Conservation (phyloP, 2,329 filamentous ascomycete genomes). For the Aureobasidium sp. region DNA sequence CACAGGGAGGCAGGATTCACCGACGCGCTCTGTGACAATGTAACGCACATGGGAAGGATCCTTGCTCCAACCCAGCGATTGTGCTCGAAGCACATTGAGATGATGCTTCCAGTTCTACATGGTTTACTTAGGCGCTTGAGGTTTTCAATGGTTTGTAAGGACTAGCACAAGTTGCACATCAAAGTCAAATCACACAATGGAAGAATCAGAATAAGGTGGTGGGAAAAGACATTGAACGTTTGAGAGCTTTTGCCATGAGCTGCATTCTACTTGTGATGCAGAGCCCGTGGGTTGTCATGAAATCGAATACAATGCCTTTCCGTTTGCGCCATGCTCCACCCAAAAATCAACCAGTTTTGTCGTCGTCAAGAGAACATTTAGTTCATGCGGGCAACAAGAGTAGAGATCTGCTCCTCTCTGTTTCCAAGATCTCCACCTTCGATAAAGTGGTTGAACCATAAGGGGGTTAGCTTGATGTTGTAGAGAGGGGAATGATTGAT, state of each 20-base stretch:
- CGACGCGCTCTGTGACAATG: too few species aligned
- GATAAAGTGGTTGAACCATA: slow-evolving; percentile 35
- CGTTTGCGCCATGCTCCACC: slow-evolving; percentile 11
- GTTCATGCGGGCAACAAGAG: slow-evolving; percentile 97
- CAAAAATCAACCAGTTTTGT: slow-evolving; percentile 3
- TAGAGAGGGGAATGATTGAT: too few species aligned
- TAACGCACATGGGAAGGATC: too few species aligned
- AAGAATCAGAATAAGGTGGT: neutral
- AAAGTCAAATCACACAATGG: neutral
- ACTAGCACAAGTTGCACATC: neutral
- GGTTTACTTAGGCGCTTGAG: too few species aligned
- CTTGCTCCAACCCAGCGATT: too few species aligned
- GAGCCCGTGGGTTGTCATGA: slow-evolving; percentile 8
- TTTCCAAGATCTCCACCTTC: slow-evolving; percentile 96
- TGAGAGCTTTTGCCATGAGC: slow-evolving; percentile 14
- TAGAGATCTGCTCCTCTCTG: slow-evolving; percentile 97
- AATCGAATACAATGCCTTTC: slow-evolving; percentile 10
- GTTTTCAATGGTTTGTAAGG: too few species aligned
- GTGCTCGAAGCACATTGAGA: too few species aligned
- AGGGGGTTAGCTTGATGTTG: too few species aligned
- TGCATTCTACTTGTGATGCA: slow-evolving; percentile 11
- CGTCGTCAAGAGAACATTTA: slow-evolving; percentile 38
- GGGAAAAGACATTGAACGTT: slow-evolving; percentile 13
- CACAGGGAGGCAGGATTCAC: too few species aligned
- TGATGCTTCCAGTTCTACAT: too few species aligned